phyloP scores from a whole-genome alignment of 2,329 filamentous ascomycete genomes.

The Penicillium sp. region DNA sequence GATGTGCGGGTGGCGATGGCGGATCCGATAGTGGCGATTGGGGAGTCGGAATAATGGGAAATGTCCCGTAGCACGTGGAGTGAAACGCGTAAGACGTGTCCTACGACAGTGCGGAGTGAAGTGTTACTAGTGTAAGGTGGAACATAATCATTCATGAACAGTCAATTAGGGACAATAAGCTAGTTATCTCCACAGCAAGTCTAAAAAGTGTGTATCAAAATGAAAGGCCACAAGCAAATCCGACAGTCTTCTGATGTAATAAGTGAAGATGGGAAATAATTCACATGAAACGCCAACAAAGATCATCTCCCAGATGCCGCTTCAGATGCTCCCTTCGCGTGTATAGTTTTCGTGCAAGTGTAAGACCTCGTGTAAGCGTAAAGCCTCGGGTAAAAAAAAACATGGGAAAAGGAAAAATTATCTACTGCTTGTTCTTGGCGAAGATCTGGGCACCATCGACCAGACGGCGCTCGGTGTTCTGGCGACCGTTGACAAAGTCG shows the following conservation, averaged over 20 bases:
- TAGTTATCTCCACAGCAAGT: conserved; percentile 10
- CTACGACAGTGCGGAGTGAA: not conserved
- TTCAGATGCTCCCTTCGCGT: conserved; percentile 30
- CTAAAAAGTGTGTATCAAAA: conserved; percentile 25
- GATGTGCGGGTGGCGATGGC: not conserved
- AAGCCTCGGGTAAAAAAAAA: conserved; percentile 5
- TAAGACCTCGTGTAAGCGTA: conserved; percentile 24
- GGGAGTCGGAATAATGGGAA: not conserved
- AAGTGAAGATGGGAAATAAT: conserved; percentile 21
- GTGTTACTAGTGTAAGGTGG: not conserved
- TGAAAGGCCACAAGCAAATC: conserved; percentile 14
- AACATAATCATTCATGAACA: not conserved
- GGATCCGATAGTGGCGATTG: not conserved
- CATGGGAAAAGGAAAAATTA: conserved; percentile 9
- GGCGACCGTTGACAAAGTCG: conserved; percentile 81
- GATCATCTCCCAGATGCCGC: conserved; percentile 34
- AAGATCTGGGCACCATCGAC: conserved; percentile 63
- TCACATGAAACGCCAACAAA: conserved; percentile 33
- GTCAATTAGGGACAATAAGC: conserved; percentile 1
- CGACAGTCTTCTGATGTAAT: conserved; percentile 12
- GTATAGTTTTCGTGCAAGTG: conserved; percentile 20
- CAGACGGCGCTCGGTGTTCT: conserved; percentile 63
- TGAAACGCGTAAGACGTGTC: not conserved
- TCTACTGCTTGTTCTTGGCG: conserved; percentile 46
- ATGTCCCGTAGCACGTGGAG: not conserved